These are phyloP conservation scores for Vitis vinifera DNA, from an alignment of 164 flowering plant genomes.

Conservation along the genomic window DNA sequence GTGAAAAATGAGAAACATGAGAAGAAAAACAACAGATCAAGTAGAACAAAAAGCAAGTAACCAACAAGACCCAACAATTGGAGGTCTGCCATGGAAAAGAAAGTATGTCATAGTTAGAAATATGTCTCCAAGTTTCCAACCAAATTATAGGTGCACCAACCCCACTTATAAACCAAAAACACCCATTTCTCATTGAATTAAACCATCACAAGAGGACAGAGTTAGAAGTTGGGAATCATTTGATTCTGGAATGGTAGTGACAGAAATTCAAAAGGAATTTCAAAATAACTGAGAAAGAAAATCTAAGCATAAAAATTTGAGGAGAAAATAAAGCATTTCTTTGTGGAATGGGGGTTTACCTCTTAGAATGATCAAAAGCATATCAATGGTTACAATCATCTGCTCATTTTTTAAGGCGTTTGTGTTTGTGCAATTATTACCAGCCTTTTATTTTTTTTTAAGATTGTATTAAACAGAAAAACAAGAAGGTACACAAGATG, in stretches of 20 bases:
- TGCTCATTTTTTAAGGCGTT: conserved; percentile 2
- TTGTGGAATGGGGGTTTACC: conserved; percentile 29
- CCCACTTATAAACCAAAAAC: background rate
- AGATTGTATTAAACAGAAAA: too few species aligned
- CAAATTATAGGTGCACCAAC: background rate
- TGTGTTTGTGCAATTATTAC: too few species aligned
- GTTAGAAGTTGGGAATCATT: background rate
- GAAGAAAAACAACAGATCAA: background rate
- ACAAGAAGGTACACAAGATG: too few species aligned
- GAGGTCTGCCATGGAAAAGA: background rate
- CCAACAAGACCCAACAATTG: background rate
- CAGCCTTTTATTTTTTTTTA: too few species aligned
- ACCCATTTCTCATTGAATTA: background rate
- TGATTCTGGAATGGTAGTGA: background rate
- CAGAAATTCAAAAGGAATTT: background rate
- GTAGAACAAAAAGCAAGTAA: background rate
- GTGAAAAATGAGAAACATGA: conserved; percentile 1
- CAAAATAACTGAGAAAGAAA: background rate
- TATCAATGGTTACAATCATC: conserved; percentile 37
- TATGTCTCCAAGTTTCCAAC: background rate
- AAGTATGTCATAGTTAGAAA: background rate
- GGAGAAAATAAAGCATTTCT: background rate
- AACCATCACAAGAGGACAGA: background rate
- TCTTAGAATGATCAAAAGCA: conserved; percentile 41
- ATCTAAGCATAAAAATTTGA: background rate